These are phyloP conservation scores for Piloderma croceum DNA, from an alignment of 768 basidiomycete species.

Conservation along the genomic window DNA sequence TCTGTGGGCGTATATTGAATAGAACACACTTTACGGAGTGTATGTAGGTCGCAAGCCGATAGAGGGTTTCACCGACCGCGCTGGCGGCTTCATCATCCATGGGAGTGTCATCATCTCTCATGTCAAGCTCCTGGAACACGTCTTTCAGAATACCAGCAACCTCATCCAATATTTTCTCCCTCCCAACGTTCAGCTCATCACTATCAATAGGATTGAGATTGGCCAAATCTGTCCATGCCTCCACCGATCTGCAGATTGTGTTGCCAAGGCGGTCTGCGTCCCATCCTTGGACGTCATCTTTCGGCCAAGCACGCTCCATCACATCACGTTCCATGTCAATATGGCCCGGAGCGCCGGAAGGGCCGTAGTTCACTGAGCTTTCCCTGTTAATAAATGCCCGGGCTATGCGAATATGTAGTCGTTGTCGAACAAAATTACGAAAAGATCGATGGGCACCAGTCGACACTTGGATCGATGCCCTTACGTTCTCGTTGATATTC, in stretches of 20 bases:
- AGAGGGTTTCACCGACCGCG: slow-evolving; percentile 58
- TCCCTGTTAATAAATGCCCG: slow-evolving; percentile 59
- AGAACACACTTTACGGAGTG: slow-evolving; percentile 51
- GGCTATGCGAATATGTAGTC: slow-evolving; percentile 56
- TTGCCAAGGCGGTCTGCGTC: slow-evolving; percentile 55
- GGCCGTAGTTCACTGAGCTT: slow-evolving; percentile 46
- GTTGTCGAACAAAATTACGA: slow-evolving; percentile 57
- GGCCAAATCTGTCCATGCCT: slow-evolving; percentile 48
- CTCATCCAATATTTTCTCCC: slow-evolving; percentile 62
- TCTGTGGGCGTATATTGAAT: slow-evolving; percentile 2
- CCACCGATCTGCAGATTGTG: slow-evolving; percentile 47
- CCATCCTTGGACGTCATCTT: slow-evolving; percentile 62
- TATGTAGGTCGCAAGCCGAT: slow-evolving; percentile 54
- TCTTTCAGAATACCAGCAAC: slow-evolving; percentile 66
- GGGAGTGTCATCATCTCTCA: slow-evolving; percentile 48
- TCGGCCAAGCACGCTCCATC: slow-evolving; percentile 71
- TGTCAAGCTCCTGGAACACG: slow-evolving; percentile 67
- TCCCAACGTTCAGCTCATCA: slow-evolving; percentile 24
- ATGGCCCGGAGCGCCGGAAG: slow-evolving; percentile 53
- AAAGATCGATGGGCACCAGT: slow-evolving; percentile 60
- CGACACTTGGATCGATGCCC: slow-evolving; percentile 37
- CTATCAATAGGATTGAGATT: slow-evolving; percentile 8
- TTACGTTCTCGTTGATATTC: slow-evolving; percentile 9
- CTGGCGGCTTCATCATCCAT: slow-evolving; percentile 66
- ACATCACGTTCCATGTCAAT: slow-evolving; percentile 58